Conservation (phyloP, 2,329 filamentous ascomycete genomes). For the Fusarium brachygibbosum region DNA sequence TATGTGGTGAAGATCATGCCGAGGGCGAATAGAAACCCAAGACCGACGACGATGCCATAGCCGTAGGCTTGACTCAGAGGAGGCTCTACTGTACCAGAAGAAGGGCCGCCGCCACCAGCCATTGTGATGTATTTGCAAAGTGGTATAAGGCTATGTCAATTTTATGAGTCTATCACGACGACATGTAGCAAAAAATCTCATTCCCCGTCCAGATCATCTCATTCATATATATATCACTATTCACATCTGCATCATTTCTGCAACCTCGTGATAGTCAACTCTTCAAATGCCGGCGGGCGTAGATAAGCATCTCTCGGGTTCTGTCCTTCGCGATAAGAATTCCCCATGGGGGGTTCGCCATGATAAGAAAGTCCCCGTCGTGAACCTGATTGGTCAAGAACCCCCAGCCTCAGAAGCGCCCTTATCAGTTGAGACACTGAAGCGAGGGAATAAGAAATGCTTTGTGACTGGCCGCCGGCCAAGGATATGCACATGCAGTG, state of each 20-base stretch:
- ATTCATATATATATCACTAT: not conserved
- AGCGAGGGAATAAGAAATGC: constrained; percentile 10
- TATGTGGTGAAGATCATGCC: constrained; percentile 65
- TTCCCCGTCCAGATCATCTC: not conserved
- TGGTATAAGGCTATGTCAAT: not conserved
- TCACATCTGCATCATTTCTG: not conserved
- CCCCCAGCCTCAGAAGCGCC: constrained; percentile 10
- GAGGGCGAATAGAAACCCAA: constrained; percentile 80
- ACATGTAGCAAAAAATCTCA: not conserved
- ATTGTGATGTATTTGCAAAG: constrained; percentile 23
- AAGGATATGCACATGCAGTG: not conserved
- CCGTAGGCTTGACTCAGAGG: constrained; percentile 73
- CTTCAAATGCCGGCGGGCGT: constrained; percentile 23
- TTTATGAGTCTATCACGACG: constrained; percentile 2
- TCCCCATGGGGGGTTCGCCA: constrained; percentile 9
- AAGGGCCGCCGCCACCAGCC: constrained; percentile 39
- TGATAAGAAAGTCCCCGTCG: constrained; percentile 13
- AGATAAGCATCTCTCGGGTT: constrained; percentile 20
- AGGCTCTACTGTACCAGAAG: constrained; percentile 38
- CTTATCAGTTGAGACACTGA: constrained; percentile 19
- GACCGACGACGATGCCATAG: constrained; percentile 82
- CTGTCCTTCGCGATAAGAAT: constrained; percentile 7
- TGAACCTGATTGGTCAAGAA: constrained; percentile 8
- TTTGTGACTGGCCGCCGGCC: constrained; percentile 25
- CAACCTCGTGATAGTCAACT: constrained; percentile 14